phyloP scores from a whole-genome alignment of 495 filamentous ascomycete genomes.

The Halenospora varia region DNA sequence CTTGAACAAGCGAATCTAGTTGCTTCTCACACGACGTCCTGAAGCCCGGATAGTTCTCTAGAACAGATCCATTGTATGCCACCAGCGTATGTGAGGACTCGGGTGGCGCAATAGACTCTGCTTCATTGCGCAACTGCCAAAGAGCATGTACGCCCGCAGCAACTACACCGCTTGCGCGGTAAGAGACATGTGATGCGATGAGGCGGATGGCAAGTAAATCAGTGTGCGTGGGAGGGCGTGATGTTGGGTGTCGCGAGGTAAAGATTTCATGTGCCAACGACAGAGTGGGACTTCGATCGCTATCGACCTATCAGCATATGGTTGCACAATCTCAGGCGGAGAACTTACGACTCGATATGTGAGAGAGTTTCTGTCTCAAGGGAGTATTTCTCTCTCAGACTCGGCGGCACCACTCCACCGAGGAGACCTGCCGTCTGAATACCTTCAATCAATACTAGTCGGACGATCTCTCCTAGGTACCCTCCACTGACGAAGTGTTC shows the following conservation, averaged over 20 bases:
- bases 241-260: conserved; percentile 38
- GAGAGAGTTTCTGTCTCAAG: conserved; percentile 59
- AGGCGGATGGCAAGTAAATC: conserved; percentile 52
- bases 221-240: conserved; percentile 32
- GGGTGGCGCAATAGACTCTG: conserved; percentile 32
- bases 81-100: conserved; percentile 35
- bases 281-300: conserved; percentile 9
- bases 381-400: conserved; percentile 48
- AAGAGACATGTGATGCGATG: conserved; percentile 51
- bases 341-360: conserved; percentile 52
- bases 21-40: conserved; percentile 41
- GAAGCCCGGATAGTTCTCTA: conserved; percentile 62
- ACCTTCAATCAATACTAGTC: conserved; percentile 63
- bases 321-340: not conserved
- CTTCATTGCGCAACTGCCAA: conserved; percentile 50
- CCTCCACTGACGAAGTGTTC: conserved; percentile 80
- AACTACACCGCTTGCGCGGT: conserved; percentile 58
- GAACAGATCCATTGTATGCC: conserved; percentile 60
- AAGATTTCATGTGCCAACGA: conserved; percentile 16
- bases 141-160: conserved; percentile 59
- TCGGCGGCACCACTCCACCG: conserved; percentile 50
- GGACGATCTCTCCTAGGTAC: conserved; percentile 79
- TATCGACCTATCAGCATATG: not conserved
- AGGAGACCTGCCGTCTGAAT: conserved; percentile 50
- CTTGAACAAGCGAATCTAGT: conserved; percentile 43